Base-by-base conservation (phyloP, 495 filamentous ascomycete genomes). In the Xylaria cubensis region DNA sequence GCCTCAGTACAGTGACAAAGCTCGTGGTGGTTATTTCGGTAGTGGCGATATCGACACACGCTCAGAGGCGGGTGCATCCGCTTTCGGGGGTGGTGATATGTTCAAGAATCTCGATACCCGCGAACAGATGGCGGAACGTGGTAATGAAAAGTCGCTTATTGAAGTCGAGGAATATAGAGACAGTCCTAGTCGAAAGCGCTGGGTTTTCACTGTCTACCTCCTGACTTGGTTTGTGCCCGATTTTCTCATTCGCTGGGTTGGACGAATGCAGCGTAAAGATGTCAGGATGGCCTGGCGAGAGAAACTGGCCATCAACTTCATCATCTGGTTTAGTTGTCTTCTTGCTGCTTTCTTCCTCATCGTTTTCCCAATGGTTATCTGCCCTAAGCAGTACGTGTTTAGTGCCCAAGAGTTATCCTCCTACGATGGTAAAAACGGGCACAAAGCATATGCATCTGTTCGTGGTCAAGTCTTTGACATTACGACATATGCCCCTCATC, bases 231-330 rank as follows among this genome's bases (percentile, higher is more conserved):
- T 86, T 74, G 85, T 98, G 53, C 96, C 96, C 24, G 93, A 97
- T 79, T 92, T 98, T 75, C 75, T 91, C 56, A 93, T 98, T 81
- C 87, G 90, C 61, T 86, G 85, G 77, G 69, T 97, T 67, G 95
- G 95, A 19, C 88, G 93, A 19, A 98, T 97, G 91, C 90, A 91
- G 74, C 91, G 96, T 59, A 95, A 95, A 79, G 96, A 99, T 77
- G 89, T 99, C n/a, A 92, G 94, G 56, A 86, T 91, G 73, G 96
- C 96, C 3, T 99, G 96, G 96, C 88, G 96, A 72, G 96, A 99
- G 79, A 99, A 99, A 86, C 81, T 98, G 69, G 96, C 96, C 44
- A 99, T 99, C 87, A 99, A 99, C 85, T 82, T 98, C 74, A 88
- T 98, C 81, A 99, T 99, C 78, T 99, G 96, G 96, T 87, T 95